A percentile compares a stretch with the other conserved stretches of the same genome.
These are phyloP conservation scores for Scedosporium dehoogii DNA, from an alignment of 2,329 filamentous ascomycete species.

Conservation along the genomic window DNA sequence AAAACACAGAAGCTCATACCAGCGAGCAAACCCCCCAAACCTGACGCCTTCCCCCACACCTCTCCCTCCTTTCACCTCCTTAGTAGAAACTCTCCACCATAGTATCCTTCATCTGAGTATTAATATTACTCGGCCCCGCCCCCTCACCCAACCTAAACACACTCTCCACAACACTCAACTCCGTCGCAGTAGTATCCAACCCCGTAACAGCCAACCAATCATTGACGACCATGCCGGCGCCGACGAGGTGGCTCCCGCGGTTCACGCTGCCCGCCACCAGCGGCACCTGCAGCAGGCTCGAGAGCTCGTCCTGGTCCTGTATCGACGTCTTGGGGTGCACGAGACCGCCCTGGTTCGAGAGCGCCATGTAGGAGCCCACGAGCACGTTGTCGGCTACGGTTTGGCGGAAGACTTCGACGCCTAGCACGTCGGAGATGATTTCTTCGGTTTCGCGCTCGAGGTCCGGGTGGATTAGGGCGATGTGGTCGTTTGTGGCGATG, in stretches of 20 bases:
- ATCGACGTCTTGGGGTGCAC: constrained; percentile 96
- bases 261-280: constrained; percentile 93
- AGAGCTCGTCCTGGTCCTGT: constrained; percentile 96
- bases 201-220: constrained; percentile 91
- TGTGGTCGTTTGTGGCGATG: constrained; percentile 93
- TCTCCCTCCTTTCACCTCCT: constrained; percentile 13
- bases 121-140: constrained; percentile 66
- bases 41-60: neutral
- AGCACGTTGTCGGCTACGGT: constrained; percentile 96
- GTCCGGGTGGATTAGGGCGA: constrained; percentile 91
- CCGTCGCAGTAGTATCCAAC: constrained; percentile 87
- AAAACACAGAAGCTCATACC: too few species aligned
- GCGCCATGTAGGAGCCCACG: constrained; percentile 90
- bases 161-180: constrained; percentile 90
- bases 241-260: constrained; percentile 87
- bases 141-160: constrained; percentile 93
- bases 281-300: constrained; percentile 85
- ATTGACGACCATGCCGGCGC: constrained; percentile 92
- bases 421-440: constrained; percentile 90
- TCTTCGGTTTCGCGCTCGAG: constrained; percentile 97
- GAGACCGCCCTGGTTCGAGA: constrained; percentile 92
- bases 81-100: constrained; percentile 99
- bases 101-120: constrained; percentile 84
- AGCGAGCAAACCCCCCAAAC: neutral
- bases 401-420: constrained; percentile 84